Conservation (phyloP, 2,329 filamentous ascomycete genomes). For the Cladosporium austrohemisphaericum region DNA sequence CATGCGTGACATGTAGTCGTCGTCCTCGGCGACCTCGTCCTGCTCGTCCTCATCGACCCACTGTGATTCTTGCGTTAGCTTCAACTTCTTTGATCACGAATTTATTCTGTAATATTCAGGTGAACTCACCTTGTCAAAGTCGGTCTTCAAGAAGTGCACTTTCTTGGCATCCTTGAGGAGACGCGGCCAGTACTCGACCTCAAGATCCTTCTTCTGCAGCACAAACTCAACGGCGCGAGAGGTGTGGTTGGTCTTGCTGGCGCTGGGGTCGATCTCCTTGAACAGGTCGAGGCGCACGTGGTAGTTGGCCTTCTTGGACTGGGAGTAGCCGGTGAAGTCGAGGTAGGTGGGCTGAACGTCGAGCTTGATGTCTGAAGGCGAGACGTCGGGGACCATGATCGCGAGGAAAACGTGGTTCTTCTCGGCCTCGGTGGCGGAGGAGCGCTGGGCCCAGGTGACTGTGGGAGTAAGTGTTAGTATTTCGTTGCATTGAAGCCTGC, state of each 20-base stretch:
- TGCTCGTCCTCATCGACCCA: constrained; percentile 99
- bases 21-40: constrained; percentile 80
- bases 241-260: constrained; percentile 85
- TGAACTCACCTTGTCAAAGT: constrained; percentile 85
- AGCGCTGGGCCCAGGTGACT: constrained; percentile 99
- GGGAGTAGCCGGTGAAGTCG: constrained; percentile 76
- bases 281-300: constrained; percentile 83
- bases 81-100: no score
- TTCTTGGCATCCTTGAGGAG: constrained; percentile 87
- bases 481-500: background rate
- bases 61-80: constrained; percentile 36
- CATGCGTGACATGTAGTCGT: constrained; percentile 55
- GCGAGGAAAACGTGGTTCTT: constrained; percentile 96
- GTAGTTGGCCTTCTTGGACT: constrained; percentile 82
- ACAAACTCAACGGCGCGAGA: constrained; percentile 84
- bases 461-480: constrained; percentile 25
- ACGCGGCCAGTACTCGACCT: constrained; percentile 92
- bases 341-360: constrained; percentile 75
- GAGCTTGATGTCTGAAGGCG: constrained; percentile 71
- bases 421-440: constrained; percentile 68
- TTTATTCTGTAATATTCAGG: no score
- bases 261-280: constrained; percentile 80
- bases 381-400: constrained; percentile 82
- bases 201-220: constrained; percentile 94
- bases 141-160: constrained; percentile 93